Base-by-base conservation (phyloP, 2,329 filamentous ascomycete species). In the Alternaria burnsii region DNA sequence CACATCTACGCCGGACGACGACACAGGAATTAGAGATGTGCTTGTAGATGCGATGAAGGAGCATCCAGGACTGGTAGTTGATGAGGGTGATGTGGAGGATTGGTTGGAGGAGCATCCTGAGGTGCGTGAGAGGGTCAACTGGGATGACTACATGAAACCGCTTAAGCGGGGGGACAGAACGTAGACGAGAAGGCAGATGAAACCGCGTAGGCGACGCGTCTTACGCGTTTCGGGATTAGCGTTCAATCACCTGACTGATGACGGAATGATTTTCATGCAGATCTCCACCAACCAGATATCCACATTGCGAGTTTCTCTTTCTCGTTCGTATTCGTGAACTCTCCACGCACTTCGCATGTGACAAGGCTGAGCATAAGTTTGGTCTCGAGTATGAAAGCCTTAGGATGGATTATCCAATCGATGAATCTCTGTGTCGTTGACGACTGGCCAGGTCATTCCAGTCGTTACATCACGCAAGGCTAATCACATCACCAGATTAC, bases 91-190 rank as follows among this genome's bases (percentile, higher is more conserved):
- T n/a, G 47, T 63, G 7, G 46, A 52, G 7, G 42, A 36, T n/a
- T 61, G 58, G 61, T 32, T 63, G 22, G 54, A 63, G 11, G 55
- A 55, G 8, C 51, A 63, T 44, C 53, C 53, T 12, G 20, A 42
- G 5, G 47, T 57, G 5, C 18, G 26, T 42, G 58, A 28, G 12
- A 48, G 41, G 16, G 53, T 60, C n/a, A 22, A 58, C 6, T 58
- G 55, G 55, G 55, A 50, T 11, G 43, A 14, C 10, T 47, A 32
- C n/a, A 22, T 12, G 6, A 47, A 20, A 22, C 12, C 28, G 18
- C 8, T 8, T 0, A 36, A 12, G 32, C 32, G 28, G 11, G 28
- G 28, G 28, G 28, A 30, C 10, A 30, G 12, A 30, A 30, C 28
- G 28, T 30, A 30, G 28, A 30, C 11, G 10, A 30, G 1, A 12